Percentiles rank a stretch among this genome's conserved stretches.
Evolutionary conservation across 805 yeast species (phyloP).

Genomic region (Candida ortonii): DNA sequence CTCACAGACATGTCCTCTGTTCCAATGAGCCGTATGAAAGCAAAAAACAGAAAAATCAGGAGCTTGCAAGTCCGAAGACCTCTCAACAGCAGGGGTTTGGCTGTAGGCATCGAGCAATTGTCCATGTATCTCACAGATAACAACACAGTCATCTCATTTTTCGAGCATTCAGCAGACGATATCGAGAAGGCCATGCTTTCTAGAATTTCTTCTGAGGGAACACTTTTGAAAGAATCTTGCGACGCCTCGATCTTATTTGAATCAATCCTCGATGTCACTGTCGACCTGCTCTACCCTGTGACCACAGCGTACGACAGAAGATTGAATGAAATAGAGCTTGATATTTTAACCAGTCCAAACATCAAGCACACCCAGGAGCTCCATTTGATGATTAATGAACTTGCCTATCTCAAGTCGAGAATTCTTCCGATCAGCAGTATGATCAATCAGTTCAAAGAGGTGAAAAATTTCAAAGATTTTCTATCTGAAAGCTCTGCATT

Average conservation of each 20-base stretch:
- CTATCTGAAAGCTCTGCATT: constrained; percentile 44
- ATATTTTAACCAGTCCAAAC: constrained; percentile 48
- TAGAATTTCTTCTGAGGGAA: constrained; percentile 43
- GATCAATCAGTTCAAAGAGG: constrained; percentile 44
- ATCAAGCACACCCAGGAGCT: constrained; percentile 49
- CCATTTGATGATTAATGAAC: constrained; percentile 52
- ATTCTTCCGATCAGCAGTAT: constrained; percentile 47
- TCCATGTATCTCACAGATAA: constrained; percentile 46
- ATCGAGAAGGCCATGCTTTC: constrained; percentile 50
- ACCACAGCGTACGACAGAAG: constrained; percentile 49
- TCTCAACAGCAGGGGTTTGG: constrained; percentile 38
- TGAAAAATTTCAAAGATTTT: constrained; percentile 27
- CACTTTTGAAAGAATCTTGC: constrained; percentile 48
- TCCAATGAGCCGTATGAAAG: constrained; percentile 8
- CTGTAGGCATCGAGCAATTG: constrained; percentile 55
- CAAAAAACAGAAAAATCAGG: constrained; percentile 23
- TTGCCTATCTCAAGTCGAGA: constrained; percentile 44
- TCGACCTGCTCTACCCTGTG: constrained; percentile 53
- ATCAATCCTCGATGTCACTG: constrained; percentile 52
- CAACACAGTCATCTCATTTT: constrained; percentile 51
- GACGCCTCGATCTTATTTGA: constrained; percentile 53
- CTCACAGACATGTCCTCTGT: constrained; percentile 34
- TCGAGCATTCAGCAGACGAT: constrained; percentile 54
- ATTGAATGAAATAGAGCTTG: constrained; percentile 48
- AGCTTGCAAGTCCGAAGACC: constrained; percentile 43